A percentile compares a stretch with the other conserved stretches of the same genome.
Evolutionary conservation across 2,329 filamentous ascomycete species (phyloP).

Genomic region (Neophaeococcomyces mojaviensis): DNA sequence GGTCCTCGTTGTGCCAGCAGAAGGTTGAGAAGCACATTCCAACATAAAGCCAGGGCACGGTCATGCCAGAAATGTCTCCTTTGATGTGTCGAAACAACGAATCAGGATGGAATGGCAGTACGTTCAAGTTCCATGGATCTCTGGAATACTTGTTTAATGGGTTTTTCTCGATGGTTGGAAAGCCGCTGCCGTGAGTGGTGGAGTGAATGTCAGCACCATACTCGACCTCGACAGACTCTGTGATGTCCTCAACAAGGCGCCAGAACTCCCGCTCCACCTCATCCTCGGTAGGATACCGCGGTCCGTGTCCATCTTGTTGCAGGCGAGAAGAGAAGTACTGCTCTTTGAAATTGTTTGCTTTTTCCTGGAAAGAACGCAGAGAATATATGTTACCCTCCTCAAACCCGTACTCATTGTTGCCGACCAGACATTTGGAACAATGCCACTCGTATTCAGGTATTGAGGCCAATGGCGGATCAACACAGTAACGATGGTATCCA

Average conservation of each 20-base stretch:
- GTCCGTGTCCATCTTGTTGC: slow-evolving; percentile 72
- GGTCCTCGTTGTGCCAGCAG: slow-evolving; percentile 98
- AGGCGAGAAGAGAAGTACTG: slow-evolving; percentile 86
- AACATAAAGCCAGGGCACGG: slow-evolving; percentile 96
- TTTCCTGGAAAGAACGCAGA: slow-evolving; percentile 90
- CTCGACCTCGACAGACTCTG: slow-evolving; percentile 94
- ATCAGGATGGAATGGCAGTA: slow-evolving; percentile 80
- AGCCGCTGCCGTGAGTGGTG: slow-evolving; percentile 93
- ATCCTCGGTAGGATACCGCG: slow-evolving; percentile 79
- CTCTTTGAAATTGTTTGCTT: slow-evolving; percentile 90
- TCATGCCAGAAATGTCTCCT: slow-evolving; percentile 97
- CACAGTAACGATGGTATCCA: slow-evolving; percentile 76
- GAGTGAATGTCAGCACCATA: slow-evolving; percentile 98
- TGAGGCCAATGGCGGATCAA: slow-evolving; percentile 74
- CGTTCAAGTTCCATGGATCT: slow-evolving; percentile 93
- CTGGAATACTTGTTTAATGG: slow-evolving; percentile 79
- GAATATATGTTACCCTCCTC: slow-evolving; percentile 96
- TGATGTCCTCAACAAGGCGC: slow-evolving; percentile 85
- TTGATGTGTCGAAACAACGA: slow-evolving; percentile 97
- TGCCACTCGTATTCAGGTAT: slow-evolving; percentile 89
- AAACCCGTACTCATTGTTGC: slow-evolving; percentile 93
- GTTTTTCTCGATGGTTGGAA: slow-evolving; percentile 87
- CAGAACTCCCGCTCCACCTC: slow-evolving; percentile 96
- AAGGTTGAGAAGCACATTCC: slow-evolving; percentile 99
- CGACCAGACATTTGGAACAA: slow-evolving; percentile 87